Percentiles rank a stretch among this genome's conserved stretches.
Conservation (phyloP, 2,329 filamentous ascomycete species). For the Pseudogymnoascus sp. region DNA sequence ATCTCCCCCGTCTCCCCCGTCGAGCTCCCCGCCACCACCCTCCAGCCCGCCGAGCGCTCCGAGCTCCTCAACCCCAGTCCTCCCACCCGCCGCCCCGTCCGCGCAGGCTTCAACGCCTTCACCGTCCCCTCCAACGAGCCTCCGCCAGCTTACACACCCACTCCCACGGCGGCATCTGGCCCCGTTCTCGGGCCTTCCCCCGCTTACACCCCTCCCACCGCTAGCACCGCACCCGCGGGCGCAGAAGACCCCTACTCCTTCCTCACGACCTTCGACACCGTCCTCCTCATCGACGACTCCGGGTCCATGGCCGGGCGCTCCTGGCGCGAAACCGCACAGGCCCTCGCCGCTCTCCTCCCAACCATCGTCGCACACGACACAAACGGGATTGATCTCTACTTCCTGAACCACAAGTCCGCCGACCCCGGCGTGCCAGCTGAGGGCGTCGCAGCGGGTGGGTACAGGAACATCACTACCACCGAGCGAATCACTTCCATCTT, state of each 20-base stretch:
- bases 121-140: constrained; percentile 26
- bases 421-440: constrained; percentile 28
- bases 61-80: background rate
- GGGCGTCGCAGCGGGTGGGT: constrained; percentile 44
- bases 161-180: constrained; percentile 16
- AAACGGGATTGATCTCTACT: constrained; percentile 87
- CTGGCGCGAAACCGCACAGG: constrained; percentile 68
- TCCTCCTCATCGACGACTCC: constrained; percentile 91
- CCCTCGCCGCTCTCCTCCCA: constrained; percentile 67
- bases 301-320: constrained; percentile 71
- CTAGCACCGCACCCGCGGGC: constrained; percentile 18
- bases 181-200: constrained; percentile 11
- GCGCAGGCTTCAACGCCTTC: constrained; percentile 26
- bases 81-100: background rate
- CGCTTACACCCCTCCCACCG: background rate
- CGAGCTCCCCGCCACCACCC: background rate
- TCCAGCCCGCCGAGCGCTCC: background rate
- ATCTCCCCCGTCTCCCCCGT: background rate
- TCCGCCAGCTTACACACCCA: constrained; percentile 27
- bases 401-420: constrained; percentile 62
- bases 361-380: constrained; percentile 73
- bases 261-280: constrained; percentile 72
- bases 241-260: constrained; percentile 68
- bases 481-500: constrained; percentile 63
- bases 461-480: constrained; percentile 55